A percentile compares a stretch with the other conserved stretches of the same genome.
Conservation (phyloP, 345 rosid species). For the Clausena lansium region DNA sequence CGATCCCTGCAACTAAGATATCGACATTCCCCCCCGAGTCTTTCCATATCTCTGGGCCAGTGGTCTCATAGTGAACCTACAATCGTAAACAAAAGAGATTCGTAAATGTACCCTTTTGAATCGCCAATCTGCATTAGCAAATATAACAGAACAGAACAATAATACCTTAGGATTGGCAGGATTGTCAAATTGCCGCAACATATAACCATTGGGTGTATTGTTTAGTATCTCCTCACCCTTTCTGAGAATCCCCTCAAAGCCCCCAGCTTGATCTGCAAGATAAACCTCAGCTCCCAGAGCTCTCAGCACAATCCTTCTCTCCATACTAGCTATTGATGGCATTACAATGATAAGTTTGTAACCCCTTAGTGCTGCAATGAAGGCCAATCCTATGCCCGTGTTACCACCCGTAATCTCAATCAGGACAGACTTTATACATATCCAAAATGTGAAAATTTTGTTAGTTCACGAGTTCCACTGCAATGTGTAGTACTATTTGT, state of each 20-base stretch:
- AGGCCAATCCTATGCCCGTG: conserved; percentile 78
- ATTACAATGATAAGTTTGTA: conserved; percentile 56
- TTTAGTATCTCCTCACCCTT: conserved; percentile 55
- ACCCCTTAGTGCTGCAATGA: conserved; percentile 60
- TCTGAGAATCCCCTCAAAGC: conserved; percentile 35
- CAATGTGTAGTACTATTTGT: too few relatives aligned
- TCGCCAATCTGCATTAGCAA: background rate
- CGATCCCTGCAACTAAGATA: conserved; percentile 47
- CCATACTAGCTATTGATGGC: conserved; percentile 55
- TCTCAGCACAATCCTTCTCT: conserved; percentile 55
- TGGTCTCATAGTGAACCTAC: conserved; percentile 71
- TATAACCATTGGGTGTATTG: conserved; percentile 51
- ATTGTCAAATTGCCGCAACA: conserved; percentile 49
- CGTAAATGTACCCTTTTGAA: background rate
- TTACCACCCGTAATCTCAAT: conserved; percentile 68
- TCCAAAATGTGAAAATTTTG: background rate
- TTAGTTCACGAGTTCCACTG: background rate
- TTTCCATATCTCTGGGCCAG: conserved; percentile 76
- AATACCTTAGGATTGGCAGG: conserved; percentile 68
- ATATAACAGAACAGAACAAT: too few relatives aligned
- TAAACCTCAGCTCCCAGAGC: conserved; percentile 76
- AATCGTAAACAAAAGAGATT: background rate
- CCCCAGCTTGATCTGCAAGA: conserved; percentile 50
- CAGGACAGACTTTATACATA: conserved; percentile 36
- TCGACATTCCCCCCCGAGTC: conserved; percentile 58